A percentile compares a stretch with the other conserved stretches of the same genome.
These are phyloP conservation scores for Pleurotus tuber-regium DNA, from an alignment of 768 basidiomycete species.

Conservation along the genomic window DNA sequence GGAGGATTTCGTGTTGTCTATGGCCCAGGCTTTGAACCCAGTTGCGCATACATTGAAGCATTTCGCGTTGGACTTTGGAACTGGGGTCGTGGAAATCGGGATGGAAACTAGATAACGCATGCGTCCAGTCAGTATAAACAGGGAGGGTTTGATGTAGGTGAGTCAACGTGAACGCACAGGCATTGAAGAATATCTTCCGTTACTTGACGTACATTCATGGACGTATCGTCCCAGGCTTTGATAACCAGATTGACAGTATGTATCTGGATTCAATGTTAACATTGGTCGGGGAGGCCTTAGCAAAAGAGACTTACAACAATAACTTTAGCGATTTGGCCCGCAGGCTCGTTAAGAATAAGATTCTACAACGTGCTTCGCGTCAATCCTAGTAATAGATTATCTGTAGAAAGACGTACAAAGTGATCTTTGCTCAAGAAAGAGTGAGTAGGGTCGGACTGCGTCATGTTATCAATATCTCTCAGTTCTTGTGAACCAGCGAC, in stretches of 20 bases:
- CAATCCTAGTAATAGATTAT: neutral
- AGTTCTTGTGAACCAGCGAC: constrained; percentile 11
- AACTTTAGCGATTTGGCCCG: constrained; percentile 68
- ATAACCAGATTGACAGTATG: constrained; percentile 67
- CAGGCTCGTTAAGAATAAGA: constrained; percentile 79
- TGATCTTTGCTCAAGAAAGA: constrained; percentile 90
- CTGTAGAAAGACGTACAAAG: constrained; percentile 53
- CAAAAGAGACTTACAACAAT: constrained; percentile 50
- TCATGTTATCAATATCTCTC: constrained; percentile 2
- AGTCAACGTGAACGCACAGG: constrained; percentile 42
- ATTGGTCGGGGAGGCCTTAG: constrained; percentile 1
- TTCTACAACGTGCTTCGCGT: constrained; percentile 42
- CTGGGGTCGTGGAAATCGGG: constrained; percentile 71
- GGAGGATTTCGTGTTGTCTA: constrained; percentile 46
- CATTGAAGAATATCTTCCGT: constrained; percentile 66
- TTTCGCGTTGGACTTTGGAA: constrained; percentile 70
- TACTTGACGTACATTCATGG: constrained; percentile 51
- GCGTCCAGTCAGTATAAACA: no score
- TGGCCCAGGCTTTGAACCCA: constrained; percentile 58
- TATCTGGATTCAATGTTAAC: constrained; percentile 32
- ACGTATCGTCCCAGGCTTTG: constrained; percentile 79
- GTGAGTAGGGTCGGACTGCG: constrained; percentile 84
- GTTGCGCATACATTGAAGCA: constrained; percentile 63
- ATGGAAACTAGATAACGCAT: constrained; percentile 57
- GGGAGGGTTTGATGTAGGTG: neutral